A percentile compares a stretch with the other conserved stretches of the same genome.
phyloP scores from a whole-genome alignment of 495 filamentous ascomycete species.

The Penicillium subrubescens region DNA sequence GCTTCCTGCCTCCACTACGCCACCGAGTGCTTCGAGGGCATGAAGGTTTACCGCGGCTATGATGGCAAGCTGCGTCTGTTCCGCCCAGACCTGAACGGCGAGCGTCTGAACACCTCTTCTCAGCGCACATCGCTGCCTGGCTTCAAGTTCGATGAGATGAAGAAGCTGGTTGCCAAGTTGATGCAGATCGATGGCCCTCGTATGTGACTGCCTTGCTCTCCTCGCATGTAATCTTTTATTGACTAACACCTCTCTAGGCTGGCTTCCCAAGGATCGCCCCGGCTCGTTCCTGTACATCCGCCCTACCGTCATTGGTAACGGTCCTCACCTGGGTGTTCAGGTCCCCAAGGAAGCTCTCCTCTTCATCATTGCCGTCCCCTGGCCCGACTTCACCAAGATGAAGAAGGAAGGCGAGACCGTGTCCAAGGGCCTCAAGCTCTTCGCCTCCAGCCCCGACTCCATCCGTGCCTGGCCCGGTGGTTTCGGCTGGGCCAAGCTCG shows the following conservation, averaged over 20 bases:
- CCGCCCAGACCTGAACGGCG: constrained; percentile 75
- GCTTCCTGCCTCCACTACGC: constrained; percentile 89
- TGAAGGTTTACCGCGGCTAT: constrained; percentile 83
- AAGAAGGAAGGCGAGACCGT: constrained; percentile 30
- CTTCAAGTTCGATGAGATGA: constrained; percentile 70
- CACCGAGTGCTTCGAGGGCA: constrained; percentile 89
- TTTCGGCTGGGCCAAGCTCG: constrained; percentile 87
- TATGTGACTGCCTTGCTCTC: constrained; percentile 22
- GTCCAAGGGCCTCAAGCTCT: constrained; percentile 67
- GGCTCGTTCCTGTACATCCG: constrained; percentile 74
- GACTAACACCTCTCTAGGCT: constrained; percentile 50
- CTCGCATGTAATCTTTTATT: neutral
- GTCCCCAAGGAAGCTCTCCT: constrained; percentile 80
- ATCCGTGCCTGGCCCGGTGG: constrained; percentile 92
- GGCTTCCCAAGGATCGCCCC: constrained; percentile 69
- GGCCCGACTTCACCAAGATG: constrained; percentile 59
- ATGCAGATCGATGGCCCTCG: constrained; percentile 54
- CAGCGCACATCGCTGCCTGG: constrained; percentile 75
- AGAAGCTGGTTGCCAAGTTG: constrained; percentile 71
- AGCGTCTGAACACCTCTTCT: constrained; percentile 70
- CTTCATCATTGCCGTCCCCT: constrained; percentile 75
- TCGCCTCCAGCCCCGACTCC: constrained; percentile 74
- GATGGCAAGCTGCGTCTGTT: constrained; percentile 85
- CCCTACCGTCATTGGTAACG: constrained; percentile 83
- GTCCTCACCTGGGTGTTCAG: constrained; percentile 77